phyloP scores from a whole-genome alignment of 352 stramenopile species.

The Globisporangium yorkense region DNA sequence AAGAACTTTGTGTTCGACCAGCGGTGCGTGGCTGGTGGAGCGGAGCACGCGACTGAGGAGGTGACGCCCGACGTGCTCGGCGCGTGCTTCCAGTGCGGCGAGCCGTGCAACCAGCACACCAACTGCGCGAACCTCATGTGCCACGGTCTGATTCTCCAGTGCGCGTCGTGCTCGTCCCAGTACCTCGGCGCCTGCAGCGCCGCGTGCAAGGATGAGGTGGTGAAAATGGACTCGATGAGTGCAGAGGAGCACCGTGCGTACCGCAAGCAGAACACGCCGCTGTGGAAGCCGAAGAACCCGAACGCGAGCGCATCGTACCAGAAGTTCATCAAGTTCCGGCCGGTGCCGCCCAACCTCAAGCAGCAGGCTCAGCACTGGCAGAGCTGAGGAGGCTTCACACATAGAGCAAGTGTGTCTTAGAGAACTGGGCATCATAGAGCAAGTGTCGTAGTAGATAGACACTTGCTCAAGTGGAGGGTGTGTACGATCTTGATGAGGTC shows the following conservation, averaged over 20 bases:
- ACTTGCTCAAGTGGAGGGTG: too few species aligned
- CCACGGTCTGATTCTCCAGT: conserved; percentile 50
- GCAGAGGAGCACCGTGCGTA: conserved; percentile 42
- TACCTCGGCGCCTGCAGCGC: conserved; percentile 27
- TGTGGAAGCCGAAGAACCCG: conserved; percentile 52
- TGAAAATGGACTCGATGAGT: conserved; percentile 50
- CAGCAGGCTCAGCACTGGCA: neutral
- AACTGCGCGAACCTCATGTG: conserved; percentile 46
- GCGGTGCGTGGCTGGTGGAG: conserved; percentile 17
- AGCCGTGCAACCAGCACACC: conserved; percentile 29
- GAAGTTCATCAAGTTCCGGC: conserved; percentile 8
- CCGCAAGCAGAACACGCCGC: conserved; percentile 43
- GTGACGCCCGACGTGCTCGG: conserved; percentile 32
- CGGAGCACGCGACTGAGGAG: conserved; percentile 10
- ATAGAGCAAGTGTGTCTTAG: neutral
- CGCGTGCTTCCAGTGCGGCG: conserved; percentile 33
- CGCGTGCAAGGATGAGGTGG: conserved; percentile 43
- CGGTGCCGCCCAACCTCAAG: neutral
- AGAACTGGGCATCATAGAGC: neutral
- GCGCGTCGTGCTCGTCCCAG: conserved; percentile 23
- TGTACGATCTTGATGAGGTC: too few species aligned
- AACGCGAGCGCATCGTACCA: conserved; percentile 19
- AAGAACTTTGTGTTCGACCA: conserved; percentile 32
- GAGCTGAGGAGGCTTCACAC: neutral
- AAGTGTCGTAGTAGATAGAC: too few species aligned